Base-by-base conservation (phyloP, 371 early-diverging fungal genomes). In the Actinomucor elegans region DNA sequence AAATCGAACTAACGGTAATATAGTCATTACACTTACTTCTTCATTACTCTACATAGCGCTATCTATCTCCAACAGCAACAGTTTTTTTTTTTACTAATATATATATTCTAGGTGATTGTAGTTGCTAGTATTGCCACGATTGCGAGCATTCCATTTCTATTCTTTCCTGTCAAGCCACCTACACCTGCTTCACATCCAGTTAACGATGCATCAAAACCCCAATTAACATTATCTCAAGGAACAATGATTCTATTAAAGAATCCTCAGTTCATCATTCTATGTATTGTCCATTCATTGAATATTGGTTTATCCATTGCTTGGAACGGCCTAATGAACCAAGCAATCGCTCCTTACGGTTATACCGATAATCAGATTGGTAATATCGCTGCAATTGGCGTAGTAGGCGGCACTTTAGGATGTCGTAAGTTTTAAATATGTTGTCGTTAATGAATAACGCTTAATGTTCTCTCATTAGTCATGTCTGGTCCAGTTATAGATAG, bases 261-360 rank as follows among this genome's bases (percentile, higher is more conserved):
- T 57, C 57, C 55, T 15, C 70, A 74, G 56, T 88, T 84, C 67
- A 56, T 78, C 44, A 67, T 85, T 33, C 58, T 88, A 21, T 71
- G 73, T 48, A 54, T 73, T 27, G 49, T 82, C 40, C 81, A 84
- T 55, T 80, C 82, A 11, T 57, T 79, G 24, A 75, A 81, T 55
- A 71, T 85, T 41, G 89, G 87, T 3, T 66, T 84, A 43, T 86
- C 84, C 57, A 82, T 83, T 46, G 78, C 84, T 36, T 80, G 81
- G 69, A 73, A 79, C 15, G 85, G 83, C 12, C 62, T 86, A 8
- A 73, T 86, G 52, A 73, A 77, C 26, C 77, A 82, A 53, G 83
- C 81, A 41, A 66, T 85, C 11, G 61, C 63, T 14, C 89, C 89
- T 12, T 87, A 80, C 58, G 87, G 85, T 11, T 89, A 87, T 56